phyloP scores from a whole-genome alignment of 2,329 filamentous ascomycete genomes.

The Fonsecaea pugnacius region DNA sequence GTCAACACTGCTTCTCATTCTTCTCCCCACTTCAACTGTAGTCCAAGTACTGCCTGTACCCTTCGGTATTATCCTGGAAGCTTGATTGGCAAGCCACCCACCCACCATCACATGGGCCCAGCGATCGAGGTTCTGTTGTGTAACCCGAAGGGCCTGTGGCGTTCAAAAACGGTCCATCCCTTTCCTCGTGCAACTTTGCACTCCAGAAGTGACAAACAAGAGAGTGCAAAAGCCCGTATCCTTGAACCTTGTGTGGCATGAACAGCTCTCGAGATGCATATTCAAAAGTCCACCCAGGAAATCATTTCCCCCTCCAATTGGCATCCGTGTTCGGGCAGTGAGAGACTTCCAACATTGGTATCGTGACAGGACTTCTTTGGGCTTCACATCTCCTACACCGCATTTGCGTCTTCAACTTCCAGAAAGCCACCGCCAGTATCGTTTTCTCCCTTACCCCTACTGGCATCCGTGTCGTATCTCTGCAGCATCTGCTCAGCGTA shows the following conservation, averaged over 20 bases:
- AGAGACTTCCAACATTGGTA: not conserved
- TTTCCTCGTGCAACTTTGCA: slow-evolving; percentile 1
- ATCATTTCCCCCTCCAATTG: not conserved
- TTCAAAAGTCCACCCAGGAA: not conserved
- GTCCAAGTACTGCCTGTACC: not conserved
- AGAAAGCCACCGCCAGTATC: slow-evolving; percentile 11
- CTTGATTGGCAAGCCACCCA: not conserved
- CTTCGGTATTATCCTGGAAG: not conserved
- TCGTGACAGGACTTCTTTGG: not conserved
- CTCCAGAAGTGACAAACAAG: not conserved
- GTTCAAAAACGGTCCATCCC: slow-evolving; percentile 1
- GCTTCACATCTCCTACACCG: not conserved
- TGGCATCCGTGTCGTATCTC: slow-evolving; percentile 28
- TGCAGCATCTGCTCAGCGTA: slow-evolving; percentile 36
- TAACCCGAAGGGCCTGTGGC: not conserved
- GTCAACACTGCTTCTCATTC: not conserved
- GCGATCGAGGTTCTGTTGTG: not conserved
- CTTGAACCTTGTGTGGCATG: slow-evolving; percentile 6
- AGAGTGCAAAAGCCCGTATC: not conserved
- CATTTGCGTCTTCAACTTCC: slow-evolving; percentile 26
- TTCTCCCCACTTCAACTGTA: not conserved
- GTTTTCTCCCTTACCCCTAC: slow-evolving; percentile 5
- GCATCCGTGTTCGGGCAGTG: not conserved
- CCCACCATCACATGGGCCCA: not conserved
- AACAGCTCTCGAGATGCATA: not conserved